Evolutionary conservation across 2,329 filamentous ascomycete genomes (phyloP).

Genomic region (Scytalidium lignicola): DNA sequence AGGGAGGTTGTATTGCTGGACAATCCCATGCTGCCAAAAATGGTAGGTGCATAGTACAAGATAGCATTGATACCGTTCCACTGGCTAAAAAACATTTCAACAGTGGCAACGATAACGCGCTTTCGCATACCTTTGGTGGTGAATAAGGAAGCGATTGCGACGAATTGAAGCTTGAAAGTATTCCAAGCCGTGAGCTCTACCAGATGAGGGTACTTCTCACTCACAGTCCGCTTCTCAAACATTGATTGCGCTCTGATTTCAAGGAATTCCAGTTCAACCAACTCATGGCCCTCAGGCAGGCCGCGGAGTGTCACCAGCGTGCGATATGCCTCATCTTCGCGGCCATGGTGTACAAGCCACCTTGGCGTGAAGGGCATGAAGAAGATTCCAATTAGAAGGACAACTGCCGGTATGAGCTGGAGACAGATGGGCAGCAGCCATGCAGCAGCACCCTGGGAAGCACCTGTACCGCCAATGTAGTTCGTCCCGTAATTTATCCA

Average conservation of each 20-base stretch:
- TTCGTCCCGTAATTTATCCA: slow-evolving; percentile 42
- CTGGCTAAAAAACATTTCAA: slow-evolving; percentile 58
- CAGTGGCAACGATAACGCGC: slow-evolving; percentile 57
- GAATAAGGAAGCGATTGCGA: slow-evolving; percentile 61
- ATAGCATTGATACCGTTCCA: slow-evolving; percentile 40
- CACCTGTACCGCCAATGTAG: slow-evolving; percentile 59
- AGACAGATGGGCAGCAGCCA: slow-evolving; percentile 71
- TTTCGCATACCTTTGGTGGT: slow-evolving; percentile 61
- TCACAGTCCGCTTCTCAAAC: slow-evolving; percentile 69
- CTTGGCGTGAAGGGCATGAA: slow-evolving; percentile 78
- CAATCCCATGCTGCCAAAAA: slow-evolving; percentile 42
- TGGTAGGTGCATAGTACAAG: slow-evolving; percentile 40
- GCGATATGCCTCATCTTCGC: slow-evolving; percentile 60
- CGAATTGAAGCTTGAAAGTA: slow-evolving; percentile 63
- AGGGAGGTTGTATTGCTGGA: slow-evolving; percentile 45
- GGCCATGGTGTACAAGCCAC: slow-evolving; percentile 67
- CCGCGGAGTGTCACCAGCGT: slow-evolving; percentile 61
- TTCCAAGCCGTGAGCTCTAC: slow-evolving; percentile 56
- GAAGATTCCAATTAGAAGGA: slow-evolving; percentile 65
- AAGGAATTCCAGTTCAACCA: slow-evolving; percentile 70
- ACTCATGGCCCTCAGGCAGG: slow-evolving; percentile 57
- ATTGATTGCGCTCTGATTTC: slow-evolving; percentile 75
- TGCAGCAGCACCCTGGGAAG: slow-evolving; percentile 56
- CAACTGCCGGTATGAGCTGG: slow-evolving; percentile 61
- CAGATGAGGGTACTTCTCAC: slow-evolving; percentile 63